Evolutionary conservation across 2,329 filamentous ascomycete species (phyloP).

Genomic region (Alternaria angustiovoidea): DNA sequence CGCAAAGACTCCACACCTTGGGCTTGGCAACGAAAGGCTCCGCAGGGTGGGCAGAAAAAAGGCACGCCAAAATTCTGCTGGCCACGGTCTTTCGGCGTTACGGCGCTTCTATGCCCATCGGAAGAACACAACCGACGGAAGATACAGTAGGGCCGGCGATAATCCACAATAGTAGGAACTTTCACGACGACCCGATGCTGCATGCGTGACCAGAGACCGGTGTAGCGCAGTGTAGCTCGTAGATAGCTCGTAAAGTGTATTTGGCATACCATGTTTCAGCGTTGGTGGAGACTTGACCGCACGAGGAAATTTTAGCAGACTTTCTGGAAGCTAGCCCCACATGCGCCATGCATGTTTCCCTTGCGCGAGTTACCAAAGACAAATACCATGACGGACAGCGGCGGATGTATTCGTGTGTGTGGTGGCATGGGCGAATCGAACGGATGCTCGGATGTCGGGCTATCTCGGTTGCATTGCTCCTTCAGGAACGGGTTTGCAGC

Average conservation of each 20-base stretch:
- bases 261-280: conserved; percentile 19
- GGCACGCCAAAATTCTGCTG: conserved; percentile 18
- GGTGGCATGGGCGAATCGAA: conserved; percentile 1
- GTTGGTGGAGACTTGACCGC: not conserved
- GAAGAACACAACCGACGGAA: not conserved
- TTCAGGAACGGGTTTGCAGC: not conserved
- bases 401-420: not conserved
- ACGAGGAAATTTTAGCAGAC: conserved; percentile 10
- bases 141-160: conserved; percentile 10
- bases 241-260: conserved; percentile 10
- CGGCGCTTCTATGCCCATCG: conserved; percentile 4
- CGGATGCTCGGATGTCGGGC: conserved; percentile 14
- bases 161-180: conserved; percentile 3
- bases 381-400: conserved; percentile 2
- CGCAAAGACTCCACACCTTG: conserved; percentile 11
- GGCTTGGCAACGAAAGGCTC: conserved; percentile 11
- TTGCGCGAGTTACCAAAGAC: conserved; percentile 2
- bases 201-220: conserved; percentile 8
- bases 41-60: conserved; percentile 1
- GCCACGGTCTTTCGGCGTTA: conserved; percentile 11
- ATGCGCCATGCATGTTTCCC: conserved; percentile 6
- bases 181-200: conserved; percentile 4
- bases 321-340: conserved; percentile 1
- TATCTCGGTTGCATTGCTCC: conserved; percentile 13
- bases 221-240: not conserved